Percentiles rank a stretch among this genome's conserved stretches.
Conservation (phyloP, 140 eudicot species). For the Erigeron philadelphicus region DNA sequence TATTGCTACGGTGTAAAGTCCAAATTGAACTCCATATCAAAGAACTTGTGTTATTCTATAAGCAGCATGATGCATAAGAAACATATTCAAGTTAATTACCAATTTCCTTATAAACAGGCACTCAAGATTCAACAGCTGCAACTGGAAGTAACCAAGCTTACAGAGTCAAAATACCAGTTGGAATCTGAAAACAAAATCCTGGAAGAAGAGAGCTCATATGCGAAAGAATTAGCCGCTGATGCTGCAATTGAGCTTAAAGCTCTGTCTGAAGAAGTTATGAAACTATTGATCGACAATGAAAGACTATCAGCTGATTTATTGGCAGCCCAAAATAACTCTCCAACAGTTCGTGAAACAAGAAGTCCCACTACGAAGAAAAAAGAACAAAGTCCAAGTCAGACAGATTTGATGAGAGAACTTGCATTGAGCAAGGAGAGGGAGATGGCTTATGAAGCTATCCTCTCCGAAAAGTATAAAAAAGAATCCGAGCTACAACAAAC, state of each 20-base stretch:
- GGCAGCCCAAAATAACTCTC: slow-evolving; percentile 47
- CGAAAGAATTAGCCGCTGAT: slow-evolving; percentile 76
- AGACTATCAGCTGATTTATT: slow-evolving; percentile 46
- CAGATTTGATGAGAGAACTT: slow-evolving; percentile 55
- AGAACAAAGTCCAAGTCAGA: slow-evolving; percentile 37
- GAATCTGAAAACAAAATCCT: slow-evolving; percentile 58
- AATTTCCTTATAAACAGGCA: slow-evolving; percentile 31
- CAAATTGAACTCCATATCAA: background rate
- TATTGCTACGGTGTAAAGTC: background rate
- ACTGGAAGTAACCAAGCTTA: slow-evolving; percentile 41
- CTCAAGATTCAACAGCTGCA: slow-evolving; percentile 51
- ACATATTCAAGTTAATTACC: background rate
- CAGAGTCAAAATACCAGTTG: slow-evolving; percentile 47
- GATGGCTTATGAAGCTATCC: slow-evolving; percentile 55
- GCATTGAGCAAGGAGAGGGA: slow-evolving; percentile 69
- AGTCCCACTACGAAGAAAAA: slow-evolving; percentile 38
- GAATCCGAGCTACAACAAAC: slow-evolving; percentile 56
- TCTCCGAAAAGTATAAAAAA: slow-evolving; percentile 47
- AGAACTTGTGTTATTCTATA: background rate
- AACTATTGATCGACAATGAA: slow-evolving; percentile 74
- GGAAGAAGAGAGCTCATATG: slow-evolving; percentile 49
- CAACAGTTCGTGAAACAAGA: slow-evolving; percentile 31
- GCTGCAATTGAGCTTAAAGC: slow-evolving; percentile 80
- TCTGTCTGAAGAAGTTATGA: slow-evolving; percentile 70
- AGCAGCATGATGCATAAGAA: slow-evolving; percentile 15